These are phyloP conservation scores for Fusarium euwallaceae DNA, from an alignment of 2,329 filamentous ascomycete species.

Conservation along the genomic window DNA sequence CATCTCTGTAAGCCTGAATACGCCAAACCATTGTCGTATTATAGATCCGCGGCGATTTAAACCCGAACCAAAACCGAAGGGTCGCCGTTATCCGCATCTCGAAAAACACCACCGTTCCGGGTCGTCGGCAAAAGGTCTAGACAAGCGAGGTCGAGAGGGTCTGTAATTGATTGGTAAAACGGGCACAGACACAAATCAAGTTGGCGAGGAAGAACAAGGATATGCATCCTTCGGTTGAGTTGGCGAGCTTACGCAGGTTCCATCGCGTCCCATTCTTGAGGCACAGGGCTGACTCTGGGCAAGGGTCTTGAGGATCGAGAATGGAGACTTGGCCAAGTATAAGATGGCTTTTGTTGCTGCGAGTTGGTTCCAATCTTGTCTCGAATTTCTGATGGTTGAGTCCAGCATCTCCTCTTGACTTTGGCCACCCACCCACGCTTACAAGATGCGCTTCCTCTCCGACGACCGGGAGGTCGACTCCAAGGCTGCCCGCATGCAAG, in stretches of 20 bases:
- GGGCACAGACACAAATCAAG: neutral
- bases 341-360: neutral
- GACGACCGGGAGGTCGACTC: conserved; percentile 29
- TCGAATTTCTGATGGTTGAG: neutral
- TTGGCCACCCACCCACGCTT: neutral
- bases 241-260: neutral
- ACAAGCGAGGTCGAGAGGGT: neutral
- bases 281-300: neutral
- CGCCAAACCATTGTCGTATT: neutral
- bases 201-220: neutral
- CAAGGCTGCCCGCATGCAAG: conserved; percentile 35
- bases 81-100: neutral
- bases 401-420: neutral
- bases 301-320: neutral
- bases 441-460: conserved; percentile 37
- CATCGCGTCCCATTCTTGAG: neutral
- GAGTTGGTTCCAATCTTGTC: neutral
- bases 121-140: neutral
- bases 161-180: neutral
- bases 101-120: neutral
- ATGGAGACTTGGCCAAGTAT: neutral
- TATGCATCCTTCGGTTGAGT: neutral
- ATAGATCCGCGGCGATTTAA: neutral
- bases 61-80: neutral
- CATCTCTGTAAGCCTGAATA: neutral